Evolutionary conservation across 164 flowering plant genomes (phyloP), one percentile per base, ranked within the genome.

Genomic region (Piper betle): DNA sequence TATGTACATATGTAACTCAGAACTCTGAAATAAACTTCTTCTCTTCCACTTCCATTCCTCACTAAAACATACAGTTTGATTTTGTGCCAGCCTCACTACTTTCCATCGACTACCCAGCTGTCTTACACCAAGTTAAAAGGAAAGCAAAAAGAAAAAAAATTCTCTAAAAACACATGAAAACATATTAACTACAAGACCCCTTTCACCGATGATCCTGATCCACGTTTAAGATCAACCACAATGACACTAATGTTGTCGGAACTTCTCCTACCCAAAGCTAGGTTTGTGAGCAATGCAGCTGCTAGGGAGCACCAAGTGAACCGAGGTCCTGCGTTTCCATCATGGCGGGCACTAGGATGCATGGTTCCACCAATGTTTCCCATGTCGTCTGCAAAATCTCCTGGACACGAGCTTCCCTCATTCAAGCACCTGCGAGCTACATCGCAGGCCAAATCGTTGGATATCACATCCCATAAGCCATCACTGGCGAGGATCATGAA

Each of bases 391-490:
- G 61, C 43, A 16, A 58, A 9, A 5, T 66, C 3, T 19, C 64
- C 40, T 25, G 70, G 58, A 19, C 57, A 70, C 33, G 71, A 55
- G 19, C 55, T 71, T 33, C 72, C 79, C 12, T 58, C 60, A 53
- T 18, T 25, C 11, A 82, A 81, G 56, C 86, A 82, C 33, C 63
- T 60, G 6, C 58, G 59, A 13, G 81, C 80, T 2, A 80, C 62
- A 9, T 68, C 68, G 58, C 86, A 80, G 6, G 81, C 83, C 75
- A 73, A 13, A 0, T 79, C 77, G 20, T 66, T 76, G 1, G 89
- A 59, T 37, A 84, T 12, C 6, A 84, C 89, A 64, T 84, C 86
- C 86, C 89, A 84, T 63, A 84, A 20, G 33, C 88, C 88, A 68
- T 84, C 88, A 66, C 86, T 82, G 18, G 88, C 86, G 6, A 84